Base-by-base conservation (phyloP, 1,284 basidiomycete genomes). In the Schizophyllum commune region DNA sequence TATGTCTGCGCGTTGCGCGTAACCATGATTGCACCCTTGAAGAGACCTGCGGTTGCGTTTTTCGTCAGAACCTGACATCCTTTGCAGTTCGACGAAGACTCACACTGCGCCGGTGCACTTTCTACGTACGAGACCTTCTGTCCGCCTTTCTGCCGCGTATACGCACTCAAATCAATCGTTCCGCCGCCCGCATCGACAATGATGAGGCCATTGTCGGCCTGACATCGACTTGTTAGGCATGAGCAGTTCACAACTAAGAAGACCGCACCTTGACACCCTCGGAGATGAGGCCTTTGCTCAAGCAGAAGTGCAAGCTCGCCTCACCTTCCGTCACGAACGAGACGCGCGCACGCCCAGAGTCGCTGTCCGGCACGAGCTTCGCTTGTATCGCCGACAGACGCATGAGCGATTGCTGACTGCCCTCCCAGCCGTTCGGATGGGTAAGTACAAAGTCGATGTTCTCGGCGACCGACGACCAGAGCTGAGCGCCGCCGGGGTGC, bases 111-210 rank as follows among this genome's bases (percentile, higher is more conserved):
- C 47, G 47, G 22, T 17, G n/a, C 56, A 55, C 27, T 53, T 53
- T 59, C 60, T 19, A 20, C 8, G 20, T 20, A 55, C 2, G 53
- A 55, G 20, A 47, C 0, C 52, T 54, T 17, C n/a, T n/a, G n/a
- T 65, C 71, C 58, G 7, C 69, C 66, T 34, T 76, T 13, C 39
- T 47, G 3, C 13, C 9, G 13, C 66, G 8, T 78, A 66, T 83
- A 84, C 7, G 81, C 75, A 64, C 80, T 82, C 56, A 85, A 68
- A 59, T 85, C 83, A 5, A 84, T 69, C 0, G 82, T 84, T 0
- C 83, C 83, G 54, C 83, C 82, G 2, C 83, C 83, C 0, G 81
- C 82, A 65, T 85, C 83, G n/a, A 86, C 77, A 22, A 86, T 75
- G 27, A 83, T 72, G 6, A 84, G 73, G 0, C 78, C 79, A 19